phyloP scores from a whole-genome alignment of 257 asterid species.

The Misopates orontium region DNA sequence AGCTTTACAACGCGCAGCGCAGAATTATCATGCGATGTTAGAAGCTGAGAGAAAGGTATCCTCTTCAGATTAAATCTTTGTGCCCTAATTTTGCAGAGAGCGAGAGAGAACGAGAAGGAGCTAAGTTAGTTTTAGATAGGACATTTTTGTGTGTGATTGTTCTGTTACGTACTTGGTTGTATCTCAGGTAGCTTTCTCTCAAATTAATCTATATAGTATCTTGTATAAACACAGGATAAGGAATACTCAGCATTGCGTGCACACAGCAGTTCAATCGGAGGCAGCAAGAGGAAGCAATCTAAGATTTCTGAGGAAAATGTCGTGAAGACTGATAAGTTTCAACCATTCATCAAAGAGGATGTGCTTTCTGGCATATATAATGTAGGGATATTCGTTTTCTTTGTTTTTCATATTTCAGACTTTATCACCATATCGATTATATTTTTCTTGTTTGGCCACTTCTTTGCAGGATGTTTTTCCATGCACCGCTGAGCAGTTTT shows the following conservation, averaged over 20 bases:
- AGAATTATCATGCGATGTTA: constrained; percentile 49
- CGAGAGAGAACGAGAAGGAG: not conserved
- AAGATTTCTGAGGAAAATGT: constrained; percentile 54
- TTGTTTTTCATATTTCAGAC: constrained; percentile 11
- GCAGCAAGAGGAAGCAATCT: constrained; percentile 39
- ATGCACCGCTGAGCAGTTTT: constrained; percentile 74
- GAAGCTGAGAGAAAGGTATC: constrained; percentile 66
- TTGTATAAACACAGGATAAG: constrained; percentile 57
- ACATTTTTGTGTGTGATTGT: not conserved
- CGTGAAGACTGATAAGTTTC: constrained; percentile 51
- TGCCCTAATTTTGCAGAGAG: constrained; percentile 2
- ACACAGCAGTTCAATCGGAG: constrained; percentile 72
- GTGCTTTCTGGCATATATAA: constrained; percentile 68
- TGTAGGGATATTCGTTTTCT: constrained; percentile 39
- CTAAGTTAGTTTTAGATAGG: constrained; percentile 7
- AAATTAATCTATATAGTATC: constrained; percentile 18
- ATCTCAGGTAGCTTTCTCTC: constrained; percentile 4
- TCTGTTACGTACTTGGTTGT: not conserved
- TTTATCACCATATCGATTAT: not conserved
- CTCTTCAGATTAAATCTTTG: constrained; percentile 16
- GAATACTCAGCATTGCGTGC: constrained; percentile 95
- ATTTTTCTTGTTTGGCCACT: constrained; percentile 11
- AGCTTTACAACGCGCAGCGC: constrained; percentile 53
- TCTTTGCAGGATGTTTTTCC: constrained; percentile 75
- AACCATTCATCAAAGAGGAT: constrained; percentile 78